These are phyloP conservation scores for Ogataea nitratoaversa DNA, from an alignment of 805 yeast genomes.

Conservation along the genomic window DNA sequence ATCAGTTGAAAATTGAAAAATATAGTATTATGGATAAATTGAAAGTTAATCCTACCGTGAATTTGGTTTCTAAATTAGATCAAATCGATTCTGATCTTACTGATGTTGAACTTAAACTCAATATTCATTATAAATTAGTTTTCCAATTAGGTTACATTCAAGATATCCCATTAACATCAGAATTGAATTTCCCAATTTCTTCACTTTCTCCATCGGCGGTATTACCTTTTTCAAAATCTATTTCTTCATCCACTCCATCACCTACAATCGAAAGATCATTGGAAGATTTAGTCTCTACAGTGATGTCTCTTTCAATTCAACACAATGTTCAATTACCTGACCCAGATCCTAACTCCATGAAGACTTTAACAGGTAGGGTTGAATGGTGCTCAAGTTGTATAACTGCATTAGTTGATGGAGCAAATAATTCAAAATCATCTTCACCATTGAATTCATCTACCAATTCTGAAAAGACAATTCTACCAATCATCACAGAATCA, in stretches of 20 bases:
- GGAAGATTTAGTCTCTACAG: constrained; percentile 43
- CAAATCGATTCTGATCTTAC: constrained; percentile 9
- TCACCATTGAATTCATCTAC: no score
- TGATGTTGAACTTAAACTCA: constrained; percentile 20
- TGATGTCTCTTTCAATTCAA: constrained; percentile 44
- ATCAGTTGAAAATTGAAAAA: constrained; percentile 8
- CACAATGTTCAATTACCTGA: constrained; percentile 38
- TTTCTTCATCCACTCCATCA: neutral
- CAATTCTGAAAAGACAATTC: no score
- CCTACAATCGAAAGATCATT: constrained; percentile 26
- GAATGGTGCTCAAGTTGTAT: constrained; percentile 30
- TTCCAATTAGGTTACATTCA: constrained; percentile 46
- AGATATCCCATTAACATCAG: constrained; percentile 11
- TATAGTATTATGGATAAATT: constrained; percentile 1
- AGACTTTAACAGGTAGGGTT: constrained; percentile 21
- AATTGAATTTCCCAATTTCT: no score
- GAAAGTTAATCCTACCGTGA: neutral
- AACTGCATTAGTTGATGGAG: constrained; percentile 15
- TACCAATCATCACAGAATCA: neutral
- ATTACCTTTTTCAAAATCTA: neutral
- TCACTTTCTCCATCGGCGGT: no score
- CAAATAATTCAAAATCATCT: constrained; percentile 1
- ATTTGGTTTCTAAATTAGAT: constrained; percentile 2
- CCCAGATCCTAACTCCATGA: constrained; percentile 19
- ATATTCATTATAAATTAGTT: constrained; percentile 41